phyloP scores from a whole-genome alignment of 441 rosid genomes.

The Erodium moschatum region DNA sequence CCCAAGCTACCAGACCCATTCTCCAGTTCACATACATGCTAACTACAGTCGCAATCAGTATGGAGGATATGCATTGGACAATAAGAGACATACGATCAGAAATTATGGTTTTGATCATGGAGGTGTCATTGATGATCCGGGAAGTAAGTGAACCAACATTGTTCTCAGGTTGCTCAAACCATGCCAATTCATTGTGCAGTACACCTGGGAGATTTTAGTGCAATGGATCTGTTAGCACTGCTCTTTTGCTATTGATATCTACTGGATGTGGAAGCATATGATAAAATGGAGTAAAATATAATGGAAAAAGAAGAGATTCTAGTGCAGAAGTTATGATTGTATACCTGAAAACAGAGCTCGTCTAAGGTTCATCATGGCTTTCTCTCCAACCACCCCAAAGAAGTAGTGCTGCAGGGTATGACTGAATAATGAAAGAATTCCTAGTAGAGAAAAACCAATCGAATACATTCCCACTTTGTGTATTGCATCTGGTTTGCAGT shows the following conservation, averaged over 20 bases:
- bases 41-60: slow-evolving; percentile 51
- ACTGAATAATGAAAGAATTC: slow-evolving; percentile 45
- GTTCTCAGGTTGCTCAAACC: slow-evolving; percentile 61
- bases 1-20: slow-evolving; percentile 69
- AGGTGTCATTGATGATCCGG: slow-evolving; percentile 44
- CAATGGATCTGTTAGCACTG: not conserved
- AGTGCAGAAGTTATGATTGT: not conserved
- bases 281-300: not conserved
- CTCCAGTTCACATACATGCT: slow-evolving; percentile 50
- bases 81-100: slow-evolving; percentile 63
- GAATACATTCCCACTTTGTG: slow-evolving; percentile 37
- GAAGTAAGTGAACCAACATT: slow-evolving; percentile 44
- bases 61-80: slow-evolving; percentile 58
- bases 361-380: slow-evolving; percentile 56
- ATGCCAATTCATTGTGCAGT: slow-evolving; percentile 45
- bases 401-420: slow-evolving; percentile 61
- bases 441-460: slow-evolving; percentile 37
- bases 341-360: slow-evolving; percentile 49
- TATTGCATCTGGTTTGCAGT: slow-evolving; percentile 35
- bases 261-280: too few relatives aligned
- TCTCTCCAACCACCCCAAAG: slow-evolving; percentile 59
- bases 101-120: slow-evolving; percentile 53
- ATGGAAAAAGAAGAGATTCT: slow-evolving; percentile 5
- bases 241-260: too few relatives aligned
- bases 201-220: slow-evolving; percentile 31